Evolutionary conservation across 2,329 filamentous ascomycete species (phyloP), one percentile per base, ranked within the genome.

Genomic region (Trichophyton schoenleinii): DNA sequence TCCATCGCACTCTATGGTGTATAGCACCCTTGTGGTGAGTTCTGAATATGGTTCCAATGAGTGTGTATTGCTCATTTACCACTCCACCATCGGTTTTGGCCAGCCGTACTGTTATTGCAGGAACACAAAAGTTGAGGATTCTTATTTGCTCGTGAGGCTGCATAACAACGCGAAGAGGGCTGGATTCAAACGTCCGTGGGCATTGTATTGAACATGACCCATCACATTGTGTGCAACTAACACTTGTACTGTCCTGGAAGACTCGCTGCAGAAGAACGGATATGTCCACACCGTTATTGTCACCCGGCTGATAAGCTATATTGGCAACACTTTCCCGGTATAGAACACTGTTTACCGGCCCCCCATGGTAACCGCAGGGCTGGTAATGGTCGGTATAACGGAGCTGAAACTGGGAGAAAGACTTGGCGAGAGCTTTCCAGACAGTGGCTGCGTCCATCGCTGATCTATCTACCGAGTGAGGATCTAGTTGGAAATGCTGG

Each of bases 11-110:
- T 3, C 69, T 68, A 22, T 67, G 68, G 25, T 61, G 58, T 13
- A 58, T 22, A 3, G 2, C 1, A 13, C 36, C 4, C 3, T 28
- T 13, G n/a, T 20, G 18, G 3, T 7, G 5, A 11, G n/a, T 8
- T 3, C 66, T 38, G 2, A 75, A 75, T 13, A 75, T 69, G 1
- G 73, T 73, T 0, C 74, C 74, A 13, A 75, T 62, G 73, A 73
- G 75, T 38, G 71, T 70, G 61, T 75, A 75, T 0, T 61, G 61
- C 5, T 69, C 72, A 1, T 55, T 58, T 8, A 65, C 58, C 9
- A 62, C 28, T 3, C 61, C n/a, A 0, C 65, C 66, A 0, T 65
- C 25, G 1, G 41, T 11, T 58, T 70, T 66, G 2, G 57, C 25
- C 57, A 72, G 72, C 2, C 62, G 28, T 20, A 74, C 63, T 0